Evolutionary conservation across 2,329 filamentous ascomycete species (phyloP), one percentile per base, ranked within the genome.

Genomic region (Thielaviopsis cerberus): DNA sequence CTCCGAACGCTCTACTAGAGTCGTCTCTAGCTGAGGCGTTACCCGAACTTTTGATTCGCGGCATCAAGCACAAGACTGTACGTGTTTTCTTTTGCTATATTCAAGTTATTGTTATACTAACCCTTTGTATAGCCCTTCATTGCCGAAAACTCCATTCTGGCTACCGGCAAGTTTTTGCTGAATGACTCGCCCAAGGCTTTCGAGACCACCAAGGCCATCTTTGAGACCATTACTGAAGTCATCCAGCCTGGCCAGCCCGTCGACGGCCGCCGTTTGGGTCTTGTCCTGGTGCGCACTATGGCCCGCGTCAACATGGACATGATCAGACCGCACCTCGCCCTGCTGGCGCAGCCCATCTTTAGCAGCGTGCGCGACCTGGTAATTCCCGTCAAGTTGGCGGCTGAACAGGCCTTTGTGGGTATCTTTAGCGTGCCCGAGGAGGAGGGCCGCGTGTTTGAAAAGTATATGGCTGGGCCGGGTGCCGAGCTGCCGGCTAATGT

Each of bases 311-410:
- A 92, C 67, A 83, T 85, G 66, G 87, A 92, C 55, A 74, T 92
- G 65, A 80, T 91, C 41, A 82, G 87, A 26, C 87, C 90, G 15
- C 89, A 96, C 67, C 76, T 97, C 53, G 73, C 82, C 10, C 72
- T 88, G 2, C 78, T 98, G n/a, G 84, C 87, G 1, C 83, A 85
- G 1, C 82, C 89, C 1, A 79, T 97, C 51, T 98, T 98, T 69
- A 82, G 86, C 50, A 86, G 86, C 57, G 92, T 98, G 26, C 82
- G 94, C 60, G 92, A 98, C 69, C 76, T 82, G 10, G 83, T 97
- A 5, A 97, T 98, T 62, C 94, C 94, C 0, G 85, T 98, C 67
- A 98, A 98, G 71, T 77, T 98, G 26, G 85, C 91, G 0, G 91
- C 92, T 1, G 92, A 98, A 72, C 91, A 90, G 13, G 89, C 91